Base-by-base conservation (phyloP, 352 stramenopile species). In the Thalassiosira pacifica region DNA sequence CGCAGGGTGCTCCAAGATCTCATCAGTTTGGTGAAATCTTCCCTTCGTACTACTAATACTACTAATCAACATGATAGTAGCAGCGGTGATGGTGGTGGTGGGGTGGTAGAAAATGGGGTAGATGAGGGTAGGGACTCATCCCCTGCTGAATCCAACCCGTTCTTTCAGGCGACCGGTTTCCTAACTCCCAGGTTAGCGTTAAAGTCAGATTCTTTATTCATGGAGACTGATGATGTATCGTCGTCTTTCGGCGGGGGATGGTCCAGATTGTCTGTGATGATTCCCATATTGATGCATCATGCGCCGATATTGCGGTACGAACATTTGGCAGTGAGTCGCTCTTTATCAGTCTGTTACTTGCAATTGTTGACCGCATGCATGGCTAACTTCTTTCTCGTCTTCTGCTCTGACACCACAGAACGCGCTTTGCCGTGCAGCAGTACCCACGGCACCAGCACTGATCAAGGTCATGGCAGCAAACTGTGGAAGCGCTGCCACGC, bases 281-380 rank as follows among this genome's bases (percentile, higher is more conserved):
- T 93, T 13, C 61, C 79, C n/a, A 75, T 76, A 19, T 76, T 93
- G 16, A 87, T 93, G 82, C 79, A 93, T 80, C 71, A 93, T 83
- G 79, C 87, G 9, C 83, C 88, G 34, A 61, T 89, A 22, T 55
- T 94, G n/a, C 42, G 67, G 55, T 81, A 92, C 24, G 59, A 81
- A 27, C 88, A 94, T 79, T 79, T 93, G 34, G 84, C 90, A 29
- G 88, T 92, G 73, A 86, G 87, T 89, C 52, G n/a, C n/a, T n/a
- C n/a, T n/a, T 77, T 31, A 53, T 24, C 37, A 6, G 6, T 4
- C 27, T 64, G 52, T 29, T 37, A 68, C 2, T 67, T n/a, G 22
- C 68, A n/a, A n/a, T n/a, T n/a, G n/a, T n/a, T n/a, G n/a, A n/a
- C n/a, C n/a, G n/a, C n/a, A n/a, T n/a, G n/a, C 5, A 64, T 45